phyloP scores from a whole-genome alignment of 106 monocot species.

The Vanilla planifolia region DNA sequence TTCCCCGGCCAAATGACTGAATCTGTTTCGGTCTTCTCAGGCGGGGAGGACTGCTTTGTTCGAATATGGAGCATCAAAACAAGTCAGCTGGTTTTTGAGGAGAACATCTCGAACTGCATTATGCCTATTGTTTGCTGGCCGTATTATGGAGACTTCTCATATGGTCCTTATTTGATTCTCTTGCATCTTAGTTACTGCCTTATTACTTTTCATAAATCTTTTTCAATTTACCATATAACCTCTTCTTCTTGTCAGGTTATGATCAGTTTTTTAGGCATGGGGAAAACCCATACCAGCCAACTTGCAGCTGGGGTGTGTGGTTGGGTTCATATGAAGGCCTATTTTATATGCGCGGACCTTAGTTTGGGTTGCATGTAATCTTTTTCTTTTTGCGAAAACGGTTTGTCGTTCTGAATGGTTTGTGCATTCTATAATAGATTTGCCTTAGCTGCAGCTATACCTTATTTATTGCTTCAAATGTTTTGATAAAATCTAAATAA shows the following conservation, averaged over 20 bases:
- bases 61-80: conserved; percentile 90
- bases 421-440: too few species aligned
- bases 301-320: conserved; percentile 45
- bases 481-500: too few species aligned
- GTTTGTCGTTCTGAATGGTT: too few species aligned
- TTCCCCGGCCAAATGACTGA: background rate
- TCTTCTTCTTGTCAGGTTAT: background rate
- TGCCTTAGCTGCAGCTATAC: too few species aligned
- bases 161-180: conserved; percentile 2
- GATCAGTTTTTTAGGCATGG: conserved; percentile 6
- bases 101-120: conserved; percentile 40
- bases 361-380: too few species aligned
- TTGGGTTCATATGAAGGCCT: conserved; percentile 50
- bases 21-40: conserved; percentile 19
- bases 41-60: conserved; percentile 61
- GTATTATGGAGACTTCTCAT: conserved; percentile 12
- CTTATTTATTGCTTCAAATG: too few species aligned
- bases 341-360: conserved; percentile 42
- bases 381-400: too few species aligned
- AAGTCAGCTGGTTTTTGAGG: conserved; percentile 51
- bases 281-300: conserved; percentile 3
- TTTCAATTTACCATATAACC: background rate
- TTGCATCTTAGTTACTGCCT: background rate
- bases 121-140: conserved; percentile 51
- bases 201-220: background rate